Conservation (phyloP, 2,329 filamentous ascomycete genomes). For the Penicillium vulpinum region DNA sequence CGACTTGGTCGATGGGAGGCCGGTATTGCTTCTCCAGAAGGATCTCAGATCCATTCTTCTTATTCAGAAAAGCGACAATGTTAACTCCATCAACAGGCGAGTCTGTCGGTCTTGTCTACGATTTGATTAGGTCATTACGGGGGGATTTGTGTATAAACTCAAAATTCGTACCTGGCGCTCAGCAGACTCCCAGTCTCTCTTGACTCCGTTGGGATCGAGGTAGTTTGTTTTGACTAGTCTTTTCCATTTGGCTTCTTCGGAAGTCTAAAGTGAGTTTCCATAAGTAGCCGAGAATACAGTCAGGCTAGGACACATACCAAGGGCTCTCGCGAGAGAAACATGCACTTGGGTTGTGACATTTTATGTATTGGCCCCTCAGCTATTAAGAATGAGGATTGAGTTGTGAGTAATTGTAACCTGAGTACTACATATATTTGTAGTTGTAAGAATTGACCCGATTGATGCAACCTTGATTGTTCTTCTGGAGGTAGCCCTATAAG, state of each 20-base stretch:
- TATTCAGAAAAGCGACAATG: conserved; percentile 58
- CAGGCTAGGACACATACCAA: conserved; percentile 26
- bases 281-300: neutral
- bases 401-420: neutral
- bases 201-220: conserved; percentile 41
- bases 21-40: conserved; percentile 61
- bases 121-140: neutral
- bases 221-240: conserved; percentile 44
- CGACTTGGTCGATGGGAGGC: conserved; percentile 57
- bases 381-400: neutral
- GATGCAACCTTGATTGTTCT: neutral
- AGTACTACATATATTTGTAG: too few relatives aligned
- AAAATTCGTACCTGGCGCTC: conserved; percentile 39
- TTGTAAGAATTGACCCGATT: neutral
- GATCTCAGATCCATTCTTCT: conserved; percentile 49
- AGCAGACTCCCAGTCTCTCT: conserved; percentile 46
- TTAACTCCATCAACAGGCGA: conserved; percentile 53
- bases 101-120: conserved; percentile 12
- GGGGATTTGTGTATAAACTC: neutral
- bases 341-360: conserved; percentile 23
- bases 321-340: conserved; percentile 30
- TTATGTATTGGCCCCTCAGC: neutral
- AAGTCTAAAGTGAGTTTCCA: conserved; percentile 25
- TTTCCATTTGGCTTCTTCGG: conserved; percentile 44
- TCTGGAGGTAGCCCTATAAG: too few relatives aligned